A percentile compares a stretch with the other conserved stretches of the same genome.
Evolutionary conservation across 352 stramenopile species (phyloP).

Genomic region (Sclerospora graminicola): DNA sequence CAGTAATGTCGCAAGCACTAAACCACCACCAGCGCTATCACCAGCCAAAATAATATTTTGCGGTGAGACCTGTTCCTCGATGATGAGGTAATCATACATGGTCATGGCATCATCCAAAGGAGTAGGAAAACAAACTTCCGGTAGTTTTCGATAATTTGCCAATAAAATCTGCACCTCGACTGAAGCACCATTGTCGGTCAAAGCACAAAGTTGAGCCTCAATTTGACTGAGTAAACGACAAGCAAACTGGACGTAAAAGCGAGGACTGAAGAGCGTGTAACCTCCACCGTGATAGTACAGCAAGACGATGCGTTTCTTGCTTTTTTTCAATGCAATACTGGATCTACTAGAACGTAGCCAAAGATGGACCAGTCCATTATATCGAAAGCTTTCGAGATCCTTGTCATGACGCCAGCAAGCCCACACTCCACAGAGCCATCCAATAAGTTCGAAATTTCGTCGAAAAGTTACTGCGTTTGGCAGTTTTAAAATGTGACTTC

Average conservation of each 20-base stretch:
- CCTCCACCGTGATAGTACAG: constrained; percentile 55
- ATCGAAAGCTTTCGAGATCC: constrained; percentile 20
- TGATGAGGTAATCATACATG: constrained; percentile 37
- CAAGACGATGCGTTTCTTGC: constrained; percentile 24
- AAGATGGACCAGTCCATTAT: constrained; percentile 38
- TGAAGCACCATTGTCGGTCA: neutral
- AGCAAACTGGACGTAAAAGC: constrained; percentile 41
- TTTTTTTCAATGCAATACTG: neutral
- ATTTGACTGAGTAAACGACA: constrained; percentile 24
- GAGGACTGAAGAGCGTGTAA: constrained; percentile 41
- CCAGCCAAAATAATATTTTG: constrained; percentile 30
- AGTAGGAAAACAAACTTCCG: constrained; percentile 27
- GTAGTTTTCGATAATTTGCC: constrained; percentile 62
- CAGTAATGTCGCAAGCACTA: constrained; percentile 35
- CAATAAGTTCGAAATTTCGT: constrained; percentile 27
- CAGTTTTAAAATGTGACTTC: constrained; percentile 27
- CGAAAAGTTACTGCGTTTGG: constrained; percentile 26
- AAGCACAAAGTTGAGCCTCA: constrained; percentile 4
- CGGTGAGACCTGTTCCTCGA: constrained; percentile 14
- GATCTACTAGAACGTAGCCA: constrained; percentile 27
- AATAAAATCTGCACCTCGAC: constrained; percentile 38
- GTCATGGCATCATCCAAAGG: constrained; percentile 36
- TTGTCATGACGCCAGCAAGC: constrained; percentile 21
- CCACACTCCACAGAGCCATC: constrained; percentile 15
- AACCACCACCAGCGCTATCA: constrained; percentile 40